Percentiles rank a stretch among this genome's conserved stretches.
These are phyloP conservation scores for Entomophthora muscae DNA, from an alignment of 371 early-diverging fungal species.

Conservation along the genomic window DNA sequence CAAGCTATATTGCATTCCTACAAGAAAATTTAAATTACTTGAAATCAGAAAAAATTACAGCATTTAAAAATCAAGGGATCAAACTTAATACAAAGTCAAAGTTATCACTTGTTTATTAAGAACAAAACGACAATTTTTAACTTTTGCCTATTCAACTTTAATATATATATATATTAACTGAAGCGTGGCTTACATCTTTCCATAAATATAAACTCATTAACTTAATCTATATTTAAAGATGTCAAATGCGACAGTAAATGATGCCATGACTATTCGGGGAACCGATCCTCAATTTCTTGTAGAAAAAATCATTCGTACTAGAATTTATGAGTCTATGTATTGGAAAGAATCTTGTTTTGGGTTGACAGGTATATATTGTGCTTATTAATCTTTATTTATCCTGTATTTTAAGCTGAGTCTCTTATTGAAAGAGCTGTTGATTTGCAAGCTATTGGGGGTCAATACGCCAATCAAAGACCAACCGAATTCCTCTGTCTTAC, in stretches of 20 bases:
- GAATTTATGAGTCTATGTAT: conserved; percentile 75
- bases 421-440: conserved; percentile 77
- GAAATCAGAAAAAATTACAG: too few relatives aligned
- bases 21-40: too few relatives aligned
- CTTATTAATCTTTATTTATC: neutral
- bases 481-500: conserved; percentile 78
- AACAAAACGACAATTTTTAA: too few relatives aligned
- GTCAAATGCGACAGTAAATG: neutral
- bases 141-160: too few relatives aligned
- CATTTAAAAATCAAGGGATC: too few relatives aligned
- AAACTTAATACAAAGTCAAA: too few relatives aligned
- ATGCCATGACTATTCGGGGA: conserved; percentile 30
- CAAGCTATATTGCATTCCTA: too few relatives aligned
- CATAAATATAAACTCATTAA: too few relatives aligned
- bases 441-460: conserved; percentile 63
- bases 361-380: conserved; percentile 46
- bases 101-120: too few relatives aligned
- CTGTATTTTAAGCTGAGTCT: conserved; percentile 41
- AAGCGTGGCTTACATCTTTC: too few relatives aligned
- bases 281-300: conserved; percentile 81
- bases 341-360: conserved; percentile 95
- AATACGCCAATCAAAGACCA: conserved; percentile 68
- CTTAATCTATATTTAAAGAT: too few relatives aligned
- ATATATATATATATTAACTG: too few relatives aligned
- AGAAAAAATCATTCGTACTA: conserved; percentile 79